Evolutionary conservation across 768 basidiomycete species (phyloP), one percentile per base, ranked within the genome.

Genomic region (Collybia sp.): DNA sequence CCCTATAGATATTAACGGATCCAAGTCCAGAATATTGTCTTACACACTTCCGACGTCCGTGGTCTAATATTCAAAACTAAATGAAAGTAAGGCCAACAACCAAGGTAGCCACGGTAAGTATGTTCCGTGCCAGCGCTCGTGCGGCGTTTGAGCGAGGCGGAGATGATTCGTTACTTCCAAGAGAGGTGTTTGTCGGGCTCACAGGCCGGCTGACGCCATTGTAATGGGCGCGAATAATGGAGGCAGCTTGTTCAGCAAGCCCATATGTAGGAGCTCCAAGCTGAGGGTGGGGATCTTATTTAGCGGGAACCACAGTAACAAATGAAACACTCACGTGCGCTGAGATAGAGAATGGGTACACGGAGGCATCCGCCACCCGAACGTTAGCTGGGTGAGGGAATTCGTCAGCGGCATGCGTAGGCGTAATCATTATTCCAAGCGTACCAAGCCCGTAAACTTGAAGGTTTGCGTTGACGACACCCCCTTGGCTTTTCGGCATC

Each of bases 381-480:
- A 82, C 65, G 60, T 83, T 83, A 18, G 65, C 60, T 54, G 36
- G 6, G 31, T 44, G 30, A 15, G 12, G 41, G 43, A 25, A 33
- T 9, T 18, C 20, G 13, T 43, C 6, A 44, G 41, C n/a, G 33
- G 37, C 6, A 37, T 43, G 17, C 12, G 1, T 15, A 9, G 36
- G n/a, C 12, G 30, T 1, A 12, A 17, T 19, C 25, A 25, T 25
- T 25, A 18, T 15, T 40, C 12, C n/a, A 25, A 15, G 53, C 62
- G 18, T 53, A 67, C 68, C 56, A 30, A 66, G 48, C 12, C 82
- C 82, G 59, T 82, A 79, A 2, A 82, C 80, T 50, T 64, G 64
- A n/a, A 84, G 63, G 38, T 74, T 61, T 11, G 53, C 39, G 70
- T 79, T 72, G 42, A 84, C 80, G 40, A 84, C 81, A 41, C 81